These are phyloP conservation scores for Penicillium sp. DNA, from an alignment of 2,329 filamentous ascomycete genomes.

Conservation along the genomic window DNA sequence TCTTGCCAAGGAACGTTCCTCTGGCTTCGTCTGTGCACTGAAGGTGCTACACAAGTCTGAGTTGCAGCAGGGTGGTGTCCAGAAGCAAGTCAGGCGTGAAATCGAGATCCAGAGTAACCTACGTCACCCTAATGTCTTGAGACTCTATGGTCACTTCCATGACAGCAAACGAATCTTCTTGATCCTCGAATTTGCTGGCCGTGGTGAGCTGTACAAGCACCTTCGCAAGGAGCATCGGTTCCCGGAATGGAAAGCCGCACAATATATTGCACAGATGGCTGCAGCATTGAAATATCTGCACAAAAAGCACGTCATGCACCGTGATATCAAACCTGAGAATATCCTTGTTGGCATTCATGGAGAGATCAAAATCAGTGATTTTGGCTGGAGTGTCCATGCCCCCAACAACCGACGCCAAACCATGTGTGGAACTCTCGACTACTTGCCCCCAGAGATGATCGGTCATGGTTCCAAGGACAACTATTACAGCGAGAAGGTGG, in stretches of 20 bases:
- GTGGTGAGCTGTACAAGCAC: constrained; percentile 86
- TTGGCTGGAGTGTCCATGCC: constrained; percentile 97
- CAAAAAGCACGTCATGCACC: constrained; percentile 95
- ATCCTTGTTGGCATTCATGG: constrained; percentile 94
- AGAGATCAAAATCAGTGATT: constrained; percentile 98
- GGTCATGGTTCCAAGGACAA: constrained; percentile 76
- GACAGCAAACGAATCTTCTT: constrained; percentile 84
- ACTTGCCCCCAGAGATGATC: constrained; percentile 97
- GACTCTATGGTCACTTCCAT: constrained; percentile 84
- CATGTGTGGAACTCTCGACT: constrained; percentile 96
- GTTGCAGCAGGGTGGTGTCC: constrained; percentile 73
- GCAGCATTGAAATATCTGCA: constrained; percentile 85
- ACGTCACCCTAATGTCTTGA: constrained; percentile 79
- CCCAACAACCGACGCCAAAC: constrained; percentile 91
- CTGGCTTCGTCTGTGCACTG: constrained; percentile 78
- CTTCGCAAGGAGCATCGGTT: constrained; percentile 74
- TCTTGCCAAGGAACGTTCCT: constrained; percentile 73
- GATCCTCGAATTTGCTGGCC: constrained; percentile 81
- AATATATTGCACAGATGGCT: constrained; percentile 90
- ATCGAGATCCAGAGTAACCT: constrained; percentile 89
- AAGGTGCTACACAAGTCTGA: constrained; percentile 86
- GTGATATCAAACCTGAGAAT: constrained; percentile 97
- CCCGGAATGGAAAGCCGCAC: constrained; percentile 79
- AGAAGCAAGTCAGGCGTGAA: constrained; percentile 83
- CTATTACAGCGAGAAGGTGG: constrained; percentile 92